A percentile compares a stretch with the other conserved stretches of the same genome.
These are phyloP conservation scores for Herpetomonas muscarum DNA, from an alignment of 208 protist genomes.

Conservation along the genomic window DNA sequence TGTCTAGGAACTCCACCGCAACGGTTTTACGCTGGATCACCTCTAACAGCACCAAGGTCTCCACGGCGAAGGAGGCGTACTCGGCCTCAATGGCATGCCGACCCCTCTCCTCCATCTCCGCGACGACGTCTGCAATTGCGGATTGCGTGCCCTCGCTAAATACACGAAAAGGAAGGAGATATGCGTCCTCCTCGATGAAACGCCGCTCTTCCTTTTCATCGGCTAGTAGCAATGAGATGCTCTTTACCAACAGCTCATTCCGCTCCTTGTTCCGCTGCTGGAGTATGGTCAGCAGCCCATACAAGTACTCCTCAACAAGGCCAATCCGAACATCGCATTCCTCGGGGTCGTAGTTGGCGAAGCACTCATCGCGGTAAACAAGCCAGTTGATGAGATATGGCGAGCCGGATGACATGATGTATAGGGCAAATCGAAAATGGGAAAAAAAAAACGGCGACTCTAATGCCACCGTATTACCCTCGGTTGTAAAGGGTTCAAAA, in stretches of 20 bases:
- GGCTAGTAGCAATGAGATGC: constrained; percentile 3
- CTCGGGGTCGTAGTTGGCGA: constrained; percentile 14
- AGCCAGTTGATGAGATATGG: constrained; percentile 26
- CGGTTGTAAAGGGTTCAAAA: no score
- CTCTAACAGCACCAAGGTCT: constrained; percentile 8
- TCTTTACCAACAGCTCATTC: neutral
- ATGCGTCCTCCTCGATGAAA: constrained; percentile 43
- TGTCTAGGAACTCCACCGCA: constrained; percentile 29
- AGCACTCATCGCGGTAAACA: constrained; percentile 17
- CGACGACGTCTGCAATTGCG: constrained; percentile 6
- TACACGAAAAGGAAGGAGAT: constrained; percentile 13
- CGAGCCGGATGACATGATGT: neutral
- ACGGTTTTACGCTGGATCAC: constrained; percentile 19
- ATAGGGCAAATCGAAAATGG: neutral
- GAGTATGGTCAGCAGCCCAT: constrained; percentile 19
- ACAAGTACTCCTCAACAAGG: constrained; percentile 46
- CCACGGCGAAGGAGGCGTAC: constrained; percentile 6
- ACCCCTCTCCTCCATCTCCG: constrained; percentile 3
- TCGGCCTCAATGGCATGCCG: constrained; percentile 12
- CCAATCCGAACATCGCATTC: constrained; percentile 27
- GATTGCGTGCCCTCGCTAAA: constrained; percentile 21
- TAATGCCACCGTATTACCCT: constrained; percentile 4
- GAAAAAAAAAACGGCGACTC: neutral
- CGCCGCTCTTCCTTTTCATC: constrained; percentile 62
- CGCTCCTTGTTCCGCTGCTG: constrained; percentile 13